Conservation (phyloP, 139 green algal genomes). For the Chlorella sorokiniana region DNA sequence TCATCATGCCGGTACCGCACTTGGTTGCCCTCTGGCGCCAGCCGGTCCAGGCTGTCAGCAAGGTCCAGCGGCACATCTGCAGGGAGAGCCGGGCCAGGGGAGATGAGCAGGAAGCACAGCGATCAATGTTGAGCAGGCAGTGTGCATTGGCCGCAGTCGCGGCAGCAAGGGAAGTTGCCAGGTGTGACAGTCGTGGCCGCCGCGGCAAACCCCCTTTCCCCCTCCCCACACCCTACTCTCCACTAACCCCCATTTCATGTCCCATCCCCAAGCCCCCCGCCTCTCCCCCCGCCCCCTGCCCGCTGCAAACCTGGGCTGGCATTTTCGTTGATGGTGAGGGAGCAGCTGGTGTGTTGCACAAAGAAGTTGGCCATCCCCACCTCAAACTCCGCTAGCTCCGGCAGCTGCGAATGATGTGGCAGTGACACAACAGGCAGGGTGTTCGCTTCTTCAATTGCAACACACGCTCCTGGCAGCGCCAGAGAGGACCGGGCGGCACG, state of each 20-base stretch:
- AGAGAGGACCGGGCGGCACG: not conserved
- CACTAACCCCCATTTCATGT: no score
- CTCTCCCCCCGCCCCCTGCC: no score
- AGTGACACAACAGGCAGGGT: no score
- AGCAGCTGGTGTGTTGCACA: conserved; percentile 72
- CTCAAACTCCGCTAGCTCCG: conserved; percentile 58
- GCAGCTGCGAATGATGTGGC: no score
- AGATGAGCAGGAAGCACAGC: no score
- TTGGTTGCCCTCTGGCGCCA: conserved; percentile 68
- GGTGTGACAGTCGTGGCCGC: no score
- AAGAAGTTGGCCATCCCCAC: conserved; percentile 81
- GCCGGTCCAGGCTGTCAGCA: conserved; percentile 71
- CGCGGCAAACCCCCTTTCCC: no score
- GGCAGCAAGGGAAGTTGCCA: no score
- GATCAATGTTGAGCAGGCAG: not conserved
- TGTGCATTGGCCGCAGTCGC: no score
- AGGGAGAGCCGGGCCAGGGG: not conserved
- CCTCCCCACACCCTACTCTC: no score
- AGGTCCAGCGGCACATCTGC: conserved; percentile 68
- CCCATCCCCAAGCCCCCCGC: not conserved
- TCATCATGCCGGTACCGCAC: conserved; percentile 74
- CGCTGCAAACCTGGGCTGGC: conserved; percentile 56
- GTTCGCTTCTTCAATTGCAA: no score
- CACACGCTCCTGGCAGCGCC: no score
- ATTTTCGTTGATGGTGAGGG: conserved; percentile 81